Evolutionary conservation across 164 flowering plant genomes (phyloP), one percentile per base, ranked within the genome.

Genomic region (Vitis riparia): DNA sequence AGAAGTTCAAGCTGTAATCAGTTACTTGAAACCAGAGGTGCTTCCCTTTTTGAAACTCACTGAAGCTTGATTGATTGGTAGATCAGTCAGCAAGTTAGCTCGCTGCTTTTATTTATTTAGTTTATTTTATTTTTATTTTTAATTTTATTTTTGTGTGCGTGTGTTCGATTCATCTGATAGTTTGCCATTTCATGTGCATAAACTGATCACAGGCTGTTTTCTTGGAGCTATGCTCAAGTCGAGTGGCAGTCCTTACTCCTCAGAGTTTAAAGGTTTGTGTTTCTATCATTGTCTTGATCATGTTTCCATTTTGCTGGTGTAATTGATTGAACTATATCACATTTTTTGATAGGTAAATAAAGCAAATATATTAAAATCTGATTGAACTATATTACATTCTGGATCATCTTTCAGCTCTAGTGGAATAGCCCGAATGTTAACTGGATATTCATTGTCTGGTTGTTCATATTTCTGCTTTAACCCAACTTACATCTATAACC

Each of bases 11-110:
- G 91, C 94, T 63, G 83, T 95, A 69, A 82, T 95, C 74, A 77
- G 80, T 76, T 76, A 27, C 77, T 79, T 95, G 81, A 89, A 93
- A 84, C 99, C 99, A 17, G 84, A 95, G 98, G 98, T 91, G 77
- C 83, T 81, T 85, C 51, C 74, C 72, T 80, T 73, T 70, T 83
- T 69, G 63, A 71, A 79, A 74, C 75, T 83, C 66, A 47, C 59
- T 63, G 66, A 71, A 65, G 69, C 68, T 80, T 75, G 70, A 73
- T 81, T 79, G 55, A 66, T 74, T 68, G 77, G 72, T 75, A 71
- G 67, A 66, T 75, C 58, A 68, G 67, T 74, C 59, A 53, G 76
- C 81, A 73, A 80, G 77, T 67, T 74, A 58, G 75, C 66, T 73
- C 67, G 82, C 82, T 86, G 86, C 80, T 63, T 81, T 68, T 51